Percentiles rank a stretch among this genome's conserved stretches.
These are phyloP conservation scores for Fusarium sp. DNA, from an alignment of 2,329 filamentous ascomycete genomes.

Conservation along the genomic window DNA sequence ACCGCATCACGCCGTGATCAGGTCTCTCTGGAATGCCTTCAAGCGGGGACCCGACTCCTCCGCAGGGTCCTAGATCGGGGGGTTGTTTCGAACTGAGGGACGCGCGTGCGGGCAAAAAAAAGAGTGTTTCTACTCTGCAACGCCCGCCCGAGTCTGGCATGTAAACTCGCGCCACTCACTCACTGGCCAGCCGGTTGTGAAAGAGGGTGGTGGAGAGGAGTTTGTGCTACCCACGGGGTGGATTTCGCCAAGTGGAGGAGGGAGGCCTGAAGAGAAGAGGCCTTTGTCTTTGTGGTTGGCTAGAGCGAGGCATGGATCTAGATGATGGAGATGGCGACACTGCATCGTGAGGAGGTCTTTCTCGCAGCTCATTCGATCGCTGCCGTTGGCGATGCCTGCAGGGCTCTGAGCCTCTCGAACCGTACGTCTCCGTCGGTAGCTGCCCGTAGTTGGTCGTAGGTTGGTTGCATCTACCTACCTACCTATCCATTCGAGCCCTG, in stretches of 20 bases:
- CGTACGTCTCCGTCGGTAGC: neutral
- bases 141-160: constrained; percentile 36
- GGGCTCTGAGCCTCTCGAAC: neutral
- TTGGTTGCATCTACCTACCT: constrained; percentile 2
- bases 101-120: constrained; percentile 31
- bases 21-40: constrained; percentile 4
- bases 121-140: constrained; percentile 23
- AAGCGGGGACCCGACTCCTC: constrained; percentile 16
- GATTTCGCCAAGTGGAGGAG: constrained; percentile 9
- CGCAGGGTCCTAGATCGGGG: constrained; percentile 17
- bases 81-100: constrained; percentile 35
- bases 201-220: constrained; percentile 12
- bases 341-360: neutral
- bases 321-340: constrained; percentile 10
- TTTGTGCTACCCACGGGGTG: constrained; percentile 3
- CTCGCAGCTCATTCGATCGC: neutral
- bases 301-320: constrained; percentile 17
- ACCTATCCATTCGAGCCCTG: constrained; percentile 1
- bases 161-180: constrained; percentile 37
- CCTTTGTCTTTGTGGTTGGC: constrained; percentile 24
- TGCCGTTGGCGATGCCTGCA: neutral
- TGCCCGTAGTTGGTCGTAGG: neutral
- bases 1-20: constrained; percentile 7
- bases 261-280: constrained; percentile 8
- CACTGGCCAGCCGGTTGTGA: constrained; percentile 5